phyloP scores from a whole-genome alignment of 192 early-diverging fungal genomes.

The Endogone sp. region DNA sequence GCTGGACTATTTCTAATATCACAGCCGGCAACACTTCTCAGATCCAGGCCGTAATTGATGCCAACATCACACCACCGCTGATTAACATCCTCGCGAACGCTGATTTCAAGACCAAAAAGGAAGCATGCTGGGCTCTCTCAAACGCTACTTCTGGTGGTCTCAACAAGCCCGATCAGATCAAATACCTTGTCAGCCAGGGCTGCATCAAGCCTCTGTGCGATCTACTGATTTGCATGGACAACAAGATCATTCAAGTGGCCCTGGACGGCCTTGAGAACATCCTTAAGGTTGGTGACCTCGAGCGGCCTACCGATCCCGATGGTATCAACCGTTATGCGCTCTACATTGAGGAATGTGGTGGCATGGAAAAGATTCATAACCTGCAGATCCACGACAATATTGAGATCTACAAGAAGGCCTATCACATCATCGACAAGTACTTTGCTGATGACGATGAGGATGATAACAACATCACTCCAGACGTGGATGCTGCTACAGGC shows the following conservation, averaged over 20 bases:
- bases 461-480: slow-evolving; percentile 70
- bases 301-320: slow-evolving; percentile 54
- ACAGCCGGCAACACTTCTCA: slow-evolving; percentile 92
- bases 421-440: slow-evolving; percentile 94
- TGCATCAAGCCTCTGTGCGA: slow-evolving; percentile 96
- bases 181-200: slow-evolving; percentile 88
- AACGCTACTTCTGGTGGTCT: slow-evolving; percentile 96
- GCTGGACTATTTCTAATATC: slow-evolving; percentile 99
- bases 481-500: slow-evolving; percentile 71
- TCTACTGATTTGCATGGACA: slow-evolving; percentile 84
- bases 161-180: slow-evolving; percentile 89
- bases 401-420: slow-evolving; percentile 98
- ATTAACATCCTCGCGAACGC: slow-evolving; percentile 81
- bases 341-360: slow-evolving; percentile 89
- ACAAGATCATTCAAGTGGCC: slow-evolving; percentile 97
- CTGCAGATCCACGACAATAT: slow-evolving; percentile 92
- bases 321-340: slow-evolving; percentile 84
- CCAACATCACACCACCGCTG: slow-evolving; percentile 89
- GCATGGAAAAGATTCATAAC: slow-evolving; percentile 93
- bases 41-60: slow-evolving; percentile 95
- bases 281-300: slow-evolving; percentile 91
- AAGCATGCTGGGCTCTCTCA: slow-evolving; percentile 99
- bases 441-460: slow-evolving; percentile 85
- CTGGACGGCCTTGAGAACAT: slow-evolving; percentile 98
- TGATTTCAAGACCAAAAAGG: slow-evolving; percentile 98